Evolutionary conservation across 208 protist genomes (phyloP).

Genomic region (Histomonas meleagridis): DNA sequence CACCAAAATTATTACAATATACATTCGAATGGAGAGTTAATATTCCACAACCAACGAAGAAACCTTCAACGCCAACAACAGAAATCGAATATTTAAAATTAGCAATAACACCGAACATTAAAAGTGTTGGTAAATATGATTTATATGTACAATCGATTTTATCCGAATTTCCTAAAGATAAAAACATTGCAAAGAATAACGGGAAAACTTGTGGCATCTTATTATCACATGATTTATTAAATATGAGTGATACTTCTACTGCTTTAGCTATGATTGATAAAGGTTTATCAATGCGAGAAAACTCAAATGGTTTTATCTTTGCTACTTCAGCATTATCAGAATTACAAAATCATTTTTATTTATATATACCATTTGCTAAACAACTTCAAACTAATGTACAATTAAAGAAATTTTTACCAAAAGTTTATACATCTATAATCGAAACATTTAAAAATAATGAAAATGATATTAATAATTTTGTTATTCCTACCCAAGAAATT

Average conservation of each 20-base stretch:
- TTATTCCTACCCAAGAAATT: too few relatives aligned
- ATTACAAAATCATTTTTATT: background rate
- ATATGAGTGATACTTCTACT: too few relatives aligned
- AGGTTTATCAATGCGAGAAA: background rate
- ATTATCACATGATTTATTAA: background rate
- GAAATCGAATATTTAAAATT: background rate
- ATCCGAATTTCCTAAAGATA: background rate
- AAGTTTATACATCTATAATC: background rate
- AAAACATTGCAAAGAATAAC: background rate
- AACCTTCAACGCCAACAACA: background rate
- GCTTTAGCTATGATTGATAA: background rate
- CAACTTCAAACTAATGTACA: background rate
- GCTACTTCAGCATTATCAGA: background rate
- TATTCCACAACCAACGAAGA: background rate
- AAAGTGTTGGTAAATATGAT: background rate
- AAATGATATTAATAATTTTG: background rate
- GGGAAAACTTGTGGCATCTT: background rate
- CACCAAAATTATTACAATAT: background rate
- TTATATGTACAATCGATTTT: background rate
- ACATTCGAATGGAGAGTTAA: background rate
- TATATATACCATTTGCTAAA: background rate
- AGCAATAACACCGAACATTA: background rate
- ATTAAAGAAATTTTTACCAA: background rate
- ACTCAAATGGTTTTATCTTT: background rate
- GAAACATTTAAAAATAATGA: background rate